Conservation (phyloP, 139 green algal species). For the Monoraphidium neglectum region DNA sequence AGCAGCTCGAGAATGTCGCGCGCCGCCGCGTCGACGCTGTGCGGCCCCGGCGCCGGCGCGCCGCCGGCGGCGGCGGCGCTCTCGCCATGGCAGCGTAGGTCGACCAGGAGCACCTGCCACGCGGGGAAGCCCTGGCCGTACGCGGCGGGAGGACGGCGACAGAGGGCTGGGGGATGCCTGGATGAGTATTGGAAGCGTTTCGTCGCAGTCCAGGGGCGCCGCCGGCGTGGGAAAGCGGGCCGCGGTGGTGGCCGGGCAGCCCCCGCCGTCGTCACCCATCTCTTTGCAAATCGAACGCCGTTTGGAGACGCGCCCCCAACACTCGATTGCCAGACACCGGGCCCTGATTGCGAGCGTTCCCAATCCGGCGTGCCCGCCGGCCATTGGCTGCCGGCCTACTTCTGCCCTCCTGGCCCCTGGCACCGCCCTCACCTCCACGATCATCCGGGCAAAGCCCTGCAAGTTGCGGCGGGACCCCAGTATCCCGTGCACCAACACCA, state of each 20-base stretch:
- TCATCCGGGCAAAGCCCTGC: slow-evolving; percentile 67
- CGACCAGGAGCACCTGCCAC: slow-evolving; percentile 92
- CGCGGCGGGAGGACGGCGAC: neutral
- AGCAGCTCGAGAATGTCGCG: slow-evolving; percentile 79
- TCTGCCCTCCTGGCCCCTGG: too few relatives aligned
- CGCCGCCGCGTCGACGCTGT: slow-evolving; percentile 70
- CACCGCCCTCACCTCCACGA: slow-evolving; percentile 61
- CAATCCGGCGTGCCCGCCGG: too few relatives aligned
- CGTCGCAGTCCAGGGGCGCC: too few relatives aligned
- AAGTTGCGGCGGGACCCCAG: slow-evolving; percentile 89
- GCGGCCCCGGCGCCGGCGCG: slow-evolving; percentile 25
- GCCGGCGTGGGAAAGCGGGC: too few relatives aligned
- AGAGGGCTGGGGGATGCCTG: slow-evolving; percentile 16
- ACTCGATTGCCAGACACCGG: too few relatives aligned
- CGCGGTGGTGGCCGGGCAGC: too few relatives aligned
- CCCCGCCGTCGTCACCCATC: too few relatives aligned
- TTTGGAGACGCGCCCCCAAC: too few relatives aligned
- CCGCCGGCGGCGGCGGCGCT: slow-evolving; percentile 42
- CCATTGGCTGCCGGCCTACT: too few relatives aligned
- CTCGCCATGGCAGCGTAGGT: slow-evolving; percentile 93
- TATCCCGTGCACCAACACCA: slow-evolving; percentile 95
- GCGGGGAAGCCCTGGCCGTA: slow-evolving; percentile 63
- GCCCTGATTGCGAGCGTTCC: too few relatives aligned
- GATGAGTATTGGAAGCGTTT: too few relatives aligned
- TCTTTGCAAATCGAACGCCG: too few relatives aligned